A percentile compares a stretch with the other conserved stretches of the same genome.
These are phyloP conservation scores for Akanthomyces muscarius DNA, from an alignment of 2,329 filamentous ascomycete species.

Conservation along the genomic window DNA sequence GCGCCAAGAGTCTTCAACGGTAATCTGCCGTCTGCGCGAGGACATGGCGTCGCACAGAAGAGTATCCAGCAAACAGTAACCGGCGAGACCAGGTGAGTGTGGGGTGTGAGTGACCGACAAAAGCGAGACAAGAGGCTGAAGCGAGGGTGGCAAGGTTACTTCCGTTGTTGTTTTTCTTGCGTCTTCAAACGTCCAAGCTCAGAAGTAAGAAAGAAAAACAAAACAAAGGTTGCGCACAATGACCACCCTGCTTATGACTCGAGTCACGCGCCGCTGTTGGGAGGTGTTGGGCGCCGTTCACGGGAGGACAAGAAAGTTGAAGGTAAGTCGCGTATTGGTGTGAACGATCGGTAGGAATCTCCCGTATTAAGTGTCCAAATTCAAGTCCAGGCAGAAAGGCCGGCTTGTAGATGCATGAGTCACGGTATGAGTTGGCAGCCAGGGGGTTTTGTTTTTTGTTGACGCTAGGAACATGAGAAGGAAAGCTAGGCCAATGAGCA, in stretches of 20 bases:
- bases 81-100: not conserved
- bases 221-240: not conserved
- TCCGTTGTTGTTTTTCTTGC: not conserved
- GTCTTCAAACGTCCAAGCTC: not conserved
- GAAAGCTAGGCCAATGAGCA: not conserved
- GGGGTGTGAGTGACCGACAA: not conserved
- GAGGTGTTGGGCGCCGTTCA: not conserved
- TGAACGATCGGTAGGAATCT: not conserved
- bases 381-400: not conserved
- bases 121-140: not conserved
- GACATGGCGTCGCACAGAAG: constrained; percentile 12
- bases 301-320: not conserved
- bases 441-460: not conserved
- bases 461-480: not conserved
- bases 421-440: not conserved
- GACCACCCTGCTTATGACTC: constrained; percentile 3
- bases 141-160: constrained; percentile 3
- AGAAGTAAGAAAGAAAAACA: not conserved
- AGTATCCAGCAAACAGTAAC: not conserved
- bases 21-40: constrained; percentile 23
- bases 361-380: not conserved
- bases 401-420: not conserved
- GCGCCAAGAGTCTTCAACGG: constrained; percentile 55
- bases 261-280: not conserved
- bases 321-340: constrained; percentile 6